Evolutionary conservation across 345 rosid species (phyloP), one percentile per base, ranked within the genome.

Genomic region (Hypericum perforatum): DNA sequence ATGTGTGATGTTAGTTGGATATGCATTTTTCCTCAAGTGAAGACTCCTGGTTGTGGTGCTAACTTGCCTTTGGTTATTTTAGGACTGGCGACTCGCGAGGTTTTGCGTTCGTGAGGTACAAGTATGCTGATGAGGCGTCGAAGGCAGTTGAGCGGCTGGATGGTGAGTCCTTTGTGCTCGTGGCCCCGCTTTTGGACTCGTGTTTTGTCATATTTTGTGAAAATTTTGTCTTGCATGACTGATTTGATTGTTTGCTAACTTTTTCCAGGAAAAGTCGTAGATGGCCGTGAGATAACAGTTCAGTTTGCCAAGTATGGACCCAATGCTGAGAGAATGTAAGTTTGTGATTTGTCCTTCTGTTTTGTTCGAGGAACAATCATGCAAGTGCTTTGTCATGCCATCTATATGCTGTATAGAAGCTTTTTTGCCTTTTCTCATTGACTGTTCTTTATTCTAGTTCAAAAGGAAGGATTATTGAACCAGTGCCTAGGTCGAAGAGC

Each of bases 221-320:
- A 11, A 11, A 15, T 41, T 5, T 6, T 15, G 49, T 37, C 16
- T 54, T 45, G 13, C 16, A 11, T 44, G 22, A 22, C 32, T 41
- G 15, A 5, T 41, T 56, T 43, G 40, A 10, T 49, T 41, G 13
- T 15, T 16, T 52, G 43, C 15, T 39, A 50, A 8, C 8, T 47
- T 2, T 48, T 69, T 75, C 39, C 78, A 92, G 98, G 98, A 57
- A 75, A 80, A 70, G 79, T 85, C 47, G 98, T 88, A 40, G 98
- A 92, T 74, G 97, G 96, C 42, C 76, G 97, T 29, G 98, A 92
- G 62, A 92, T 92, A 45, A 84, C 86, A 15, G 98, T 92, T 61
- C 98, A 92, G 41, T 85, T 92, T 67, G 95, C 98, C 0, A 92
- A 92, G 49, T 88, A 92, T 55, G 98, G 98, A n/a, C 96, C 98